Evolutionary conservation across 768 basidiomycete genomes (phyloP), one percentile per base, ranked within the genome.

Genomic region (Phaffia tasmanica): DNA sequence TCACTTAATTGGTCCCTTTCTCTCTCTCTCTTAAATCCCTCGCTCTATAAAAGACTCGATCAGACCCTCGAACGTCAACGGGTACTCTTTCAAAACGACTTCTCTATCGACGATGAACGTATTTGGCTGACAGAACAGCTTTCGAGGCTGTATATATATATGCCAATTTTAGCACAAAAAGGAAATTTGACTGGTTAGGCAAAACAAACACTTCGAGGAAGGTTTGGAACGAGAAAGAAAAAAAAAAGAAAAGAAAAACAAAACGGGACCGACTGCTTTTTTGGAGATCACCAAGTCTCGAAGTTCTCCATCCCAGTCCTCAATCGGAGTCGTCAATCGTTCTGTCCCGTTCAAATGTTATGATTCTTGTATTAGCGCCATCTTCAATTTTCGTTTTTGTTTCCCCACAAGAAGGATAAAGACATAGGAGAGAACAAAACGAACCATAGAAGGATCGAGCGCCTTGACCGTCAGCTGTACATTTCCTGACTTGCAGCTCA

Each of bases 31-130:
- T 42, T 42, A 42, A 11, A 42, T 42, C 11, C 35, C 79, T 60
- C 86, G 79, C 74, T 91, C 89, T 68, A 93, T 83, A 77, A 86
- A 86, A 71, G 87, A 87, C 76, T 89, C 82, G 62, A 93, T 87
- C 46, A 84, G 80, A 42, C 89, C 90, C 25, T 81, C 84, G 1
- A 82, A 72, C 0, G 85, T 88, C 64, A 87, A 76, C 73, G 68
- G 68, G 48, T 90, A 90, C 72, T 91, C 88, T 74, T 84, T 87
- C 68, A 93, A 77, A 62, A 83, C 78, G 30, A 88, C 86, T 71
- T 88, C 83, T 30, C 79, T 84, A 70, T 83, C 78, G 62, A 81
- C 81, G 57, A 27, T 25, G 71, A 84, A 78, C 18, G 88, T 88
- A 72, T 86, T 90, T 2, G 88, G 86, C 75, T 77, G 89, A 3